phyloP scores from a whole-genome alignment of 768 basidiomycete species.

The Termitomyces sp. region DNA sequence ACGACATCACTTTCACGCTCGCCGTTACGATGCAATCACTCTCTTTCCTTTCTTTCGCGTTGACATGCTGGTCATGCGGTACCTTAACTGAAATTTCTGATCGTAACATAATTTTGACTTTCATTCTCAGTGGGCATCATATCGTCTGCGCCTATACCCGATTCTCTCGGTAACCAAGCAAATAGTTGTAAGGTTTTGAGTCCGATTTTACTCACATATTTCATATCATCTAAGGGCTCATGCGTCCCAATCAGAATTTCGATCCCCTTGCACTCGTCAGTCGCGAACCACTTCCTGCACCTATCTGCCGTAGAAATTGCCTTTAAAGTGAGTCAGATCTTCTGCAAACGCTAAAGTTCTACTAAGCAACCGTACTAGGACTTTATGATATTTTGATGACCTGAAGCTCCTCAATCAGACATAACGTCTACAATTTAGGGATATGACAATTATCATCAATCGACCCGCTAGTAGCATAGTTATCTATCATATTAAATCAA shows the following conservation, averaged over 20 bases:
- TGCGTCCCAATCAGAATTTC: not conserved
- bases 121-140: constrained; percentile 3
- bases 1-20: not conserved
- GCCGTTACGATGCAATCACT: constrained; percentile 1
- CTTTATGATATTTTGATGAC: not conserved
- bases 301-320: constrained; percentile 11
- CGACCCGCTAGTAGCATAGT: not conserved
- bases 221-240: not conserved
- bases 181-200: not conserved
- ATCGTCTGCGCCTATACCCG: constrained; percentile 6
- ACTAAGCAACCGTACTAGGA: not conserved
- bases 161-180: not conserved
- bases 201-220: not conserved
- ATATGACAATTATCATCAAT: not conserved
- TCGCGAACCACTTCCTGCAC: constrained; percentile 7
- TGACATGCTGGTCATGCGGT: constrained; percentile 12
- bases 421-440: not conserved
- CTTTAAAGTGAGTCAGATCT: constrained; percentile 2
- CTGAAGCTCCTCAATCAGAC: not conserved
- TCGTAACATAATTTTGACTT: not conserved
- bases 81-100: not conserved
- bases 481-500: no score
- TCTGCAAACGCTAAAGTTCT: not conserved
- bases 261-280: not conserved
- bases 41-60: constrained; percentile 2